Base-by-base conservation (phyloP, 2,329 filamentous ascomycete species). In the Bipolaris bicolor region DNA sequence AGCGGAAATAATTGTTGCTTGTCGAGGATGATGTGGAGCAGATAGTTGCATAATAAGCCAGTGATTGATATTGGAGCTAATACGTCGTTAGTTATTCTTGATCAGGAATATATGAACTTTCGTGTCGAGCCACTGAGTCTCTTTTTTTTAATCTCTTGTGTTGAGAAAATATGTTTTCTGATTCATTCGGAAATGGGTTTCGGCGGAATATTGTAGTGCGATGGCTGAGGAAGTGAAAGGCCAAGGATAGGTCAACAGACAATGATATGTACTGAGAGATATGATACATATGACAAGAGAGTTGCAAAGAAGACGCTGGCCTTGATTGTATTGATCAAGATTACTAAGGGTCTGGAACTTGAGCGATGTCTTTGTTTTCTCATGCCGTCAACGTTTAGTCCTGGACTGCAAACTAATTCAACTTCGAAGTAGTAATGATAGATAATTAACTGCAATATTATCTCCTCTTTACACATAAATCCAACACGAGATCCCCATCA, bases 281-380 rank as follows among this genome's bases (percentile, higher is more conserved):
- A 5, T 3, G 36, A 26, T 29, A 43, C 20, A 3, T 29, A 54
- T 24, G 51, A 40, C 4, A 54, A 7, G 5, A 45, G 65, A 37
- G 64, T 73, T 70, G 68, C 62, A 16, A 71, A 45, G 52, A 74
- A 74, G 5, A 69, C 69, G 20, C 67, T 7, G 7, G 9, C 24
- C 7, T 26, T 26, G 24, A 9, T 26, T 26, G 1, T 9, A 26
- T 7, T 7, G 1, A 26, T 26, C 7, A 9, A 2, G 1, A 26
- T 26, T 9, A 26, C 24, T 7, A 26, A 26, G 7, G 1, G 24
- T 26, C 7, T 9, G 7, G 7, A 9, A 26, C 24, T 26, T 26
- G 24, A 26, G 7, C 24, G 1, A 26, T 9, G 3, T 26, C 24
- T 9, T 2, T 26, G n/a, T n/a, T 26, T 9, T 9, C 24, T 26